These are phyloP conservation scores for Backusella westeae DNA, from an alignment of 192 early-diverging fungal genomes.

Conservation along the genomic window DNA sequence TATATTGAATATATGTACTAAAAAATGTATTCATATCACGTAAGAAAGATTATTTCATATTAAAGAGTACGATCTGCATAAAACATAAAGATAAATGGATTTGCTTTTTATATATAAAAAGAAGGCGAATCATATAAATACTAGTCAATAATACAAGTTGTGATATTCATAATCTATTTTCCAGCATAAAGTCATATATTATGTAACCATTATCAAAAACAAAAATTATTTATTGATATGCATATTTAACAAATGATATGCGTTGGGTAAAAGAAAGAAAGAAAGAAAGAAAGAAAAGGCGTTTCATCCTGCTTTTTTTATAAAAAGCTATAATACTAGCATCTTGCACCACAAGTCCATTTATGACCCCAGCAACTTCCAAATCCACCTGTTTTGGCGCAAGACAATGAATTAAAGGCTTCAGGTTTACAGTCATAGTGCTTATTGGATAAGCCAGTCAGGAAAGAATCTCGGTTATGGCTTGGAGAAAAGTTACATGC, in stretches of 20 bases:
- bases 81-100: too few relatives aligned
- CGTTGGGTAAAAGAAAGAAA: neutral
- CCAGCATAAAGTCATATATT: neutral
- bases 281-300: neutral
- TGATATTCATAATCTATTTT: neutral
- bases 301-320: neutral
- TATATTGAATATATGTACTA: too few relatives aligned
- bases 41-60: too few relatives aligned
- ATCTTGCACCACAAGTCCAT: neutral
- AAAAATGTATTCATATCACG: too few relatives aligned
- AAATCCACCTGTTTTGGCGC: neutral
- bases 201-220: neutral
- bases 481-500: neutral
- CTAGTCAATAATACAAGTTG: neutral
- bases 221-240: neutral
- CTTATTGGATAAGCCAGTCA: neutral
- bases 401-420: neutral
- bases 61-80: too few relatives aligned
- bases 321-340: neutral
- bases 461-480: neutral
- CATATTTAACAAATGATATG: neutral
- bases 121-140: too few relatives aligned
- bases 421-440: neutral
- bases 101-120: too few relatives aligned
- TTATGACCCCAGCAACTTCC: neutral